These are phyloP conservation scores for Priceomyces melissophilus DNA, from an alignment of 805 yeast species.

Conservation along the genomic window DNA sequence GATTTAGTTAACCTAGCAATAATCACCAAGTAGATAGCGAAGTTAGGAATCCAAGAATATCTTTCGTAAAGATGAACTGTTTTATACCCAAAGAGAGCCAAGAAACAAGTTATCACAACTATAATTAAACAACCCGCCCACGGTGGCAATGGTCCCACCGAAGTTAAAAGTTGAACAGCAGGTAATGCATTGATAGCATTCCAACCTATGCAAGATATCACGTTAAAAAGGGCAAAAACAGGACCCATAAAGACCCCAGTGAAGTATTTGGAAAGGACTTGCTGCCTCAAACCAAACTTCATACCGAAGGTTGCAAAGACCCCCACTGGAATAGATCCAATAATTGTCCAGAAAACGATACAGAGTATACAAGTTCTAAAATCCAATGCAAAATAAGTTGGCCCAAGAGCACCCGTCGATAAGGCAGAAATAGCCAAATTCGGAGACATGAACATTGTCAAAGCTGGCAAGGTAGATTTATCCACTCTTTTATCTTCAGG, in stretches of 20 bases:
- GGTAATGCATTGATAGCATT: constrained; percentile 30
- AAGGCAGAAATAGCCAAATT: constrained; percentile 36
- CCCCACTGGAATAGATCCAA: constrained; percentile 39
- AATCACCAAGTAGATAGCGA: constrained; percentile 23
- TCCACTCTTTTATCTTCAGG: constrained; percentile 20
- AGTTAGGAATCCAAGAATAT: constrained; percentile 32
- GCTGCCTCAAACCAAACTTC: constrained; percentile 39
- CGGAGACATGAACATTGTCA: constrained; percentile 27
- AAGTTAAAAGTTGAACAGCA: constrained; percentile 25
- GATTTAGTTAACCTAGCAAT: constrained; percentile 26
- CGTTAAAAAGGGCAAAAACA: constrained; percentile 71
- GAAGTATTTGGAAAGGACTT: constrained; percentile 27
- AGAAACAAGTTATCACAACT: constrained; percentile 23
- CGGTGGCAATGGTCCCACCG: constrained; percentile 28
- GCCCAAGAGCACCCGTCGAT: constrained; percentile 35
- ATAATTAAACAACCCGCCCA: constrained; percentile 36
- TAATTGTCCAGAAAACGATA: constrained; percentile 29
- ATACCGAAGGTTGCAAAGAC: constrained; percentile 35
- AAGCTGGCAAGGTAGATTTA: constrained; percentile 15
- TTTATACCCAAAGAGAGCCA: constrained; percentile 32
- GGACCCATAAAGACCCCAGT: constrained; percentile 29
- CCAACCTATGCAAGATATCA: constrained; percentile 54
- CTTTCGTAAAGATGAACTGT: constrained; percentile 28
- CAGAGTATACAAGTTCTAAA: constrained; percentile 29
- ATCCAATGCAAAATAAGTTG: constrained; percentile 28